Conservation (phyloP, 192 early-diverging fungal species). For the Coemansia sp. region DNA sequence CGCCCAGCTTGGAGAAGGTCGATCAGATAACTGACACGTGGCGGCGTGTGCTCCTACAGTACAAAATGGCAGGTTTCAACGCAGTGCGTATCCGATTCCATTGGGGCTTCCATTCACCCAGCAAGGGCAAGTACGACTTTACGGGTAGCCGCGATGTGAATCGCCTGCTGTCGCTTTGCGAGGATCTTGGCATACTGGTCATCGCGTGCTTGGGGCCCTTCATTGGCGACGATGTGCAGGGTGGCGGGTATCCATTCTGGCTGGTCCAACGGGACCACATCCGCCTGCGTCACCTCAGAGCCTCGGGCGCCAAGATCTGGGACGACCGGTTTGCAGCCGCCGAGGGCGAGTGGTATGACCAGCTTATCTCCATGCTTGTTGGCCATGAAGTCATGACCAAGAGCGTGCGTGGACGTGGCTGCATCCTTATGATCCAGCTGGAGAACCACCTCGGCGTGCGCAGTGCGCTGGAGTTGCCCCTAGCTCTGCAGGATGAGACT, state of each 20-base stretch:
- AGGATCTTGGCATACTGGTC: slow-evolving; percentile 71
- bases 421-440: slow-evolving; percentile 75
- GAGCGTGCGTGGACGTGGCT: slow-evolving; percentile 56
- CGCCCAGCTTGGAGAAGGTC: neutral
- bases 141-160: slow-evolving; percentile 71
- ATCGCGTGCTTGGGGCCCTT: slow-evolving; percentile 81
- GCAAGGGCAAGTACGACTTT: slow-evolving; percentile 71
- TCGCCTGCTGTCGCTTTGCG: slow-evolving; percentile 69
- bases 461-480: slow-evolving; percentile 57
- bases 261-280: slow-evolving; percentile 68
- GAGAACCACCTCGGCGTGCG: slow-evolving; percentile 77
- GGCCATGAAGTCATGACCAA: slow-evolving; percentile 74
- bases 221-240: slow-evolving; percentile 79
- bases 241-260: slow-evolving; percentile 76
- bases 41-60: slow-evolving; percentile 65
- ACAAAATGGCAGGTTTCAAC: slow-evolving; percentile 72
- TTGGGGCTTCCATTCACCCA: slow-evolving; percentile 84
- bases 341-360: slow-evolving; percentile 72
- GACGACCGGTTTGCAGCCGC: slow-evolving; percentile 67
- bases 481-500: slow-evolving; percentile 81
- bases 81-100: slow-evolving; percentile 86
- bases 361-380: slow-evolving; percentile 73
- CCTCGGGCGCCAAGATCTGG: slow-evolving; percentile 65
- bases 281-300: slow-evolving; percentile 69
- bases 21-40: slow-evolving; percentile 46